Evolutionary conservation across 2,329 filamentous ascomycete genomes (phyloP).

Genomic region (Nannizzia gypsea): DNA sequence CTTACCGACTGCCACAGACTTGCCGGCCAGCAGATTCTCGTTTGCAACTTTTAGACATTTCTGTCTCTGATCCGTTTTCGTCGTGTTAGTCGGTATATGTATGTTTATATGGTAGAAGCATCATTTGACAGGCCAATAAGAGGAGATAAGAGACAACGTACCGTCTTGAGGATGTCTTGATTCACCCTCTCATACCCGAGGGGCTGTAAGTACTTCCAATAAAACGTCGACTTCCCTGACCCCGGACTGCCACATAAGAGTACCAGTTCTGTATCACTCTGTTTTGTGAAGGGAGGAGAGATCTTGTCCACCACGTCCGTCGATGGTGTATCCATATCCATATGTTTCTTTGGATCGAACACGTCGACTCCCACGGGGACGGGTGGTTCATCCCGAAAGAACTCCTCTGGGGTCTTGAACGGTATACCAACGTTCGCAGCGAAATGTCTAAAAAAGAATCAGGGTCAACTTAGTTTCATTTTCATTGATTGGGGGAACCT

Average conservation of each 20-base stretch:
- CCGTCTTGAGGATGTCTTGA: conserved; percentile 73
- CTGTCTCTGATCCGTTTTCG: conserved; percentile 36
- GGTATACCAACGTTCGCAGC: conserved; percentile 70
- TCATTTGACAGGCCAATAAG: background rate
- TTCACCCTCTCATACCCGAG: conserved; percentile 77
- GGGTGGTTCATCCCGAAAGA: conserved; percentile 59
- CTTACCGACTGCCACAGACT: conserved; percentile 67
- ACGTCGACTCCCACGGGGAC: conserved; percentile 48
- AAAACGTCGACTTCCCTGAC: conserved; percentile 86
- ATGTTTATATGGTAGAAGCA: background rate
- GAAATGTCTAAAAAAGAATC: conserved; percentile 50
- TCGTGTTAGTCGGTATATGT: background rate
- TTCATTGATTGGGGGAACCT: background rate
- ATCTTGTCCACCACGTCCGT: conserved; percentile 19
- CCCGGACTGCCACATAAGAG: conserved; percentile 82
- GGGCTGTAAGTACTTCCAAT: conserved; percentile 63
- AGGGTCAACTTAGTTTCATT: background rate
- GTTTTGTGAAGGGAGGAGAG: conserved; percentile 41
- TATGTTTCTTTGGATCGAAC: conserved; percentile 57
- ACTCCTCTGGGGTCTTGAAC: conserved; percentile 85
- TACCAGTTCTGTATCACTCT: conserved; percentile 59
- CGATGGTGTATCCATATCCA: conserved; percentile 29
- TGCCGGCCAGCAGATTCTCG: conserved; percentile 51
- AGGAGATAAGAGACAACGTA: conserved; percentile 26
- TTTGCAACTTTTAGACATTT: conserved; percentile 60